These are phyloP conservation scores for Pterocarpus santalinus DNA, from an alignment of 306 rosid species.

Conservation along the genomic window DNA sequence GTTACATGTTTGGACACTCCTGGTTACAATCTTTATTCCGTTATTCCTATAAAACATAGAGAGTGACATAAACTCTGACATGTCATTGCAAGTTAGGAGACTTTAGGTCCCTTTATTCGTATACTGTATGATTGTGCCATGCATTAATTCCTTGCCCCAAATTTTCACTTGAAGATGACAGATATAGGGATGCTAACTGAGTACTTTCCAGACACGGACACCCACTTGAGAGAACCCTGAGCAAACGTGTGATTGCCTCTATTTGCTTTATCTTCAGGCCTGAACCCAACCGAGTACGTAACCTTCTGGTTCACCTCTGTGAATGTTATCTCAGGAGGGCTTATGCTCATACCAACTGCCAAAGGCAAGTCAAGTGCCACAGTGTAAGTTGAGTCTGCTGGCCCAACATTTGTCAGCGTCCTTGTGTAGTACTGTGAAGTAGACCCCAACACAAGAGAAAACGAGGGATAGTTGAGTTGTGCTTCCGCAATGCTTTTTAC, in stretches of 20 bases:
- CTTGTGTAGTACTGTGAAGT: constrained; percentile 53
- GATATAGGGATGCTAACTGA: constrained; percentile 58
- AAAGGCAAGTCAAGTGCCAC: constrained; percentile 41
- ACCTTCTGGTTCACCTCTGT: constrained; percentile 53
- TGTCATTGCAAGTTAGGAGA: background rate
- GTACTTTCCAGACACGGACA: constrained; percentile 55
- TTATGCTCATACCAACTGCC: constrained; percentile 42
- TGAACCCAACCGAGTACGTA: constrained; percentile 47
- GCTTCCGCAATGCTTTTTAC: constrained; percentile 46
- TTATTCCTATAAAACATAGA: background rate
- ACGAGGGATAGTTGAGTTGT: constrained; percentile 65
- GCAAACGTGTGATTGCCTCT: constrained; percentile 22
- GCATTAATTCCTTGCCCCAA: background rate
- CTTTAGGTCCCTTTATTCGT: constrained; percentile 36
- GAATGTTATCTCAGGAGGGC: constrained; percentile 51
- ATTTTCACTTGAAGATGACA: constrained; percentile 44
- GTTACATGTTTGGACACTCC: background rate
- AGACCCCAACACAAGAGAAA: constrained; percentile 47
- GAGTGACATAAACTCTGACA: background rate
- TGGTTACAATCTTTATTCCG: background rate
- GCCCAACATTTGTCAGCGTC: constrained; percentile 63
- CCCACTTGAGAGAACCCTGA: constrained; percentile 63
- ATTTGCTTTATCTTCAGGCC: constrained; percentile 17
- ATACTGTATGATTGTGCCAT: background rate
- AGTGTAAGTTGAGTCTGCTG: constrained; percentile 48